Base-by-base conservation (phyloP, 805 yeast genomes). In the Candida germanica region DNA sequence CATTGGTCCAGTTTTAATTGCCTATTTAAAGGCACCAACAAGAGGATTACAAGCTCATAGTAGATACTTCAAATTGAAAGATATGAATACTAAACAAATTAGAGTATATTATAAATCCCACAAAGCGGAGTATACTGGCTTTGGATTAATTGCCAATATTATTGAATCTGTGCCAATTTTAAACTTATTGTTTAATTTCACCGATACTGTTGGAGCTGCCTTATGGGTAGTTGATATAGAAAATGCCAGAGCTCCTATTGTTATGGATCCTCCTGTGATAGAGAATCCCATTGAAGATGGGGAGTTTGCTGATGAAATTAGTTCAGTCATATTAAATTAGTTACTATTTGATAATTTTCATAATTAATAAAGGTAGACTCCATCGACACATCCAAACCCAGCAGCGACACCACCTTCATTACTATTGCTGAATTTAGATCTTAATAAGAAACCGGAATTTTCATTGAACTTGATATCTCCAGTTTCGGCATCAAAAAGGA, bases 401-500 rank as follows among this genome's bases (percentile, higher is more conserved):
- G 98, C 98, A 15, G 98, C 98, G 22, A 93, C 97, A 26, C 99
- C 99, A 25, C 98, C 98, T 66, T 93, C 99, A 59, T 93, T 81
- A 36, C 95, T 83, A 3, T 83, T 66, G 46, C 86, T 83, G 39
- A 88, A 78, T 59, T 93, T 93, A 7, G 96, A 84, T 63, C 98
- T 79, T 48, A 93, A 66, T 46, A 93, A 69, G 78, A 86, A 87
- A 5, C 97, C 98, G 1, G 88, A 78, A 44, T 75, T 75, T 26
- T 77, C 76, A 57, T 93, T 93, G 36, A 64, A 54, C 25, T 76
- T 50, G 8, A 83, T 64, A 23, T 74, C 66, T 3, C 84, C 82
- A 1, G 72, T 56, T 7, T 67, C 53, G 42, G 79, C 82, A 56
- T 93, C 77, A 66, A 91, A 87, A 18, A 93, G 50, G 19, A 80